These are phyloP conservation scores for Capsicum pubescens DNA, from an alignment of 257 asterid species.

Conservation along the genomic window DNA sequence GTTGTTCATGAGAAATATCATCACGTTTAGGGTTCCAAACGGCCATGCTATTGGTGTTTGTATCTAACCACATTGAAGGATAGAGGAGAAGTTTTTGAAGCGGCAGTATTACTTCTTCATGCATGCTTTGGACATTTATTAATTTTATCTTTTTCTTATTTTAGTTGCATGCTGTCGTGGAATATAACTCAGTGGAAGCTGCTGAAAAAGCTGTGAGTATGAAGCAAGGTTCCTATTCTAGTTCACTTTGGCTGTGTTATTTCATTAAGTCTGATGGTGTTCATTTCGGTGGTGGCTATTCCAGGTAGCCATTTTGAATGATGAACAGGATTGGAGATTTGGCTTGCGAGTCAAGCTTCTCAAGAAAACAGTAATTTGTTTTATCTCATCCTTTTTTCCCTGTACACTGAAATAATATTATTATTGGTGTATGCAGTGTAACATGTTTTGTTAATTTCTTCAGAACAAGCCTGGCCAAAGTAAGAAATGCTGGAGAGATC, in stretches of 20 bases:
- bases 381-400: slow-evolving; percentile 22
- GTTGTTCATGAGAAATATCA: slow-evolving; percentile 8
- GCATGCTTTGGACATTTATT: slow-evolving; percentile 27
- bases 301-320: slow-evolving; percentile 78
- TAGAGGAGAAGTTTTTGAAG: neutral
- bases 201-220: slow-evolving; percentile 94
- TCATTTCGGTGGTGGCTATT: slow-evolving; percentile 31
- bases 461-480: slow-evolving; percentile 71
- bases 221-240: slow-evolving; percentile 32
- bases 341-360: slow-evolving; percentile 97
- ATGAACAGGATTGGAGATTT: slow-evolving; percentile 96
- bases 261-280: neutral
- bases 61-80: slow-evolving; percentile 10
- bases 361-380: slow-evolving; percentile 61
- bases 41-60: slow-evolving; percentile 14
- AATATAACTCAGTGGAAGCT: slow-evolving; percentile 78
- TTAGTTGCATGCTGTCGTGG: slow-evolving; percentile 94
- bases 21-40: slow-evolving; percentile 1
- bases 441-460: slow-evolving; percentile 30
- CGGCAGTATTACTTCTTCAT: slow-evolving; percentile 6
- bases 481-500: slow-evolving; percentile 71
- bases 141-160: slow-evolving; percentile 23
- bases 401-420: neutral
- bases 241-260: neutral
- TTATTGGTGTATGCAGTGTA: slow-evolving; percentile 18